These are phyloP conservation scores for Lumnitzera littorea DNA, from an alignment of 345 rosid genomes.

Conservation along the genomic window DNA sequence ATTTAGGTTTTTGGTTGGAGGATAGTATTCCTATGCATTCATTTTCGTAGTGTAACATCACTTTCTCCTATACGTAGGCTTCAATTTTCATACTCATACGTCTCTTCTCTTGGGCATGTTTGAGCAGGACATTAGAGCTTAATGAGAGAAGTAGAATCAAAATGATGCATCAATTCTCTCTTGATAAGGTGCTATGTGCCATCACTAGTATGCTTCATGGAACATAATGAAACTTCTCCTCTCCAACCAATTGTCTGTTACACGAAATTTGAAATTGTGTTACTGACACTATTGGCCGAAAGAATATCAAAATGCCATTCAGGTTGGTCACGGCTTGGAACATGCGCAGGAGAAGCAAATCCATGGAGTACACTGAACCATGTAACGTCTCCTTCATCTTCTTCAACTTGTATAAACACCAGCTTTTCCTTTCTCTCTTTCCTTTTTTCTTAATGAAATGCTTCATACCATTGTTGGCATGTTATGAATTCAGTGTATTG, in stretches of 20 bases:
- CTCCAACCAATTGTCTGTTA: slow-evolving; percentile 7
- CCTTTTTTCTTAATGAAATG: no score
- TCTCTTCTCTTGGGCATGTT: slow-evolving; percentile 12
- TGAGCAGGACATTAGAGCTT: neutral
- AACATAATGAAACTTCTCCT: slow-evolving; percentile 6
- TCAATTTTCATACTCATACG: slow-evolving; percentile 2
- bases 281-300: slow-evolving; percentile 4
- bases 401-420: neutral
- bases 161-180: slow-evolving; percentile 4
- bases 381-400: slow-evolving; percentile 39
- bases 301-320: slow-evolving; percentile 49
- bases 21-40: neutral
- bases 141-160: neutral
- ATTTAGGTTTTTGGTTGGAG: slow-evolving; percentile 28
- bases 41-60: neutral
- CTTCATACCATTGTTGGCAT: neutral
- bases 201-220: slow-evolving; percentile 2
- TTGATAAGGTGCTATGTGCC: slow-evolving; percentile 9
- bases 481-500: neutral
- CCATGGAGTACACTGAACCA: slow-evolving; percentile 74
- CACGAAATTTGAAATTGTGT: slow-evolving; percentile 4
- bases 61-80: no score
- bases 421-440: no score
- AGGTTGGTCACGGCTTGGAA: slow-evolving; percentile 89
- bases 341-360: slow-evolving; percentile 87